Conservation (phyloP, 1,284 basidiomycete species). For the Quambalaria eucalypti region DNA sequence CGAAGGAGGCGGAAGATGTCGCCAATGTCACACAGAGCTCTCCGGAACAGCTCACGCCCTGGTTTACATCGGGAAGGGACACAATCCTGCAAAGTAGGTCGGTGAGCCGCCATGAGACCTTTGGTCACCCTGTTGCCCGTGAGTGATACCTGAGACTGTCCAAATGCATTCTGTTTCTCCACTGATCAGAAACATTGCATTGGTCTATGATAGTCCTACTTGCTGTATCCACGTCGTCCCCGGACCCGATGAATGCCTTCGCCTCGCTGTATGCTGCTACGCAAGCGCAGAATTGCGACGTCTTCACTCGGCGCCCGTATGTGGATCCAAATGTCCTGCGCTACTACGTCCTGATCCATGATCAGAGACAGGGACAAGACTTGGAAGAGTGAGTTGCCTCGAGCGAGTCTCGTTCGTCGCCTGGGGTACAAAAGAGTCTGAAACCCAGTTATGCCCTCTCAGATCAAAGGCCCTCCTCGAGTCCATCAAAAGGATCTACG, state of each 20-base stretch:
- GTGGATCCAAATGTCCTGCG: slow-evolving; percentile 34
- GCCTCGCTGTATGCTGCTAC: slow-evolving; percentile 35
- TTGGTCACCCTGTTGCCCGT: slow-evolving; percentile 21
- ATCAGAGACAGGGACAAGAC: slow-evolving; percentile 23
- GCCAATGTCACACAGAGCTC: slow-evolving; percentile 6
- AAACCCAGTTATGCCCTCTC: not conserved
- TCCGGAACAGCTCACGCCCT: slow-evolving; percentile 21
- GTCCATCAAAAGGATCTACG: slow-evolving; percentile 38
- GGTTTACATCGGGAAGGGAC: slow-evolving; percentile 27
- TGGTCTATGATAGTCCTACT: slow-evolving; percentile 14
- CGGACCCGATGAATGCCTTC: slow-evolving; percentile 43
- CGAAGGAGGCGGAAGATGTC: not conserved
- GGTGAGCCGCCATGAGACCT: slow-evolving; percentile 26
- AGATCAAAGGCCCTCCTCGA: slow-evolving; percentile 32
- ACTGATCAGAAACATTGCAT: not conserved
- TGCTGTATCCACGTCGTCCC: slow-evolving; percentile 27
- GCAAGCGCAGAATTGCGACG: slow-evolving; percentile 3
- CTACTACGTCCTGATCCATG: slow-evolving; percentile 42
- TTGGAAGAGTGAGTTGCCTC: slow-evolving; percentile 10
- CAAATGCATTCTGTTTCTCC: not conserved
- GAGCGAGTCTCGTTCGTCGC: not conserved
- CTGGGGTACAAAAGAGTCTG: not conserved
- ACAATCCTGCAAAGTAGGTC: slow-evolving; percentile 16
- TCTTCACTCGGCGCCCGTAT: slow-evolving; percentile 27
- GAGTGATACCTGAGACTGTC: not conserved